phyloP scores from a whole-genome alignment of 2,329 filamentous ascomycete genomes.

The Fusarium nanum region DNA sequence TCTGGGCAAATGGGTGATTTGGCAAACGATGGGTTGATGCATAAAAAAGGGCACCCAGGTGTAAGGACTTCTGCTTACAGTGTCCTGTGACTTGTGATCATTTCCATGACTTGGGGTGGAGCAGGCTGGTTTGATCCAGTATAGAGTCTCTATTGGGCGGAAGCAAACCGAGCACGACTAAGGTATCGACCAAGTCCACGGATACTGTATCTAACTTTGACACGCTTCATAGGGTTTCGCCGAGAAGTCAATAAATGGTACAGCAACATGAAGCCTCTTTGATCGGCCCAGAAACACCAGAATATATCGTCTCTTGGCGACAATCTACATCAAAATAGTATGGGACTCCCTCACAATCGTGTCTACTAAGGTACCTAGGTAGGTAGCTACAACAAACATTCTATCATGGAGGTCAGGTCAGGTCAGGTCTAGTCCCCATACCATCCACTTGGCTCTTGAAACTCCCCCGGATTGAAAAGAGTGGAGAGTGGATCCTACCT shows the following conservation, averaged over 20 bases:
- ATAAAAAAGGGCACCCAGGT: conserved; percentile 4
- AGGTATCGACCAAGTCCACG: conserved; percentile 1
- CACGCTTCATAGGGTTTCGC: background rate
- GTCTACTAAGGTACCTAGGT: background rate
- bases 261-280: background rate
- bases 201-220: conserved; percentile 3
- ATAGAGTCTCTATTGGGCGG: conserved; percentile 2
- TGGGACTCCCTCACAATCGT: background rate
- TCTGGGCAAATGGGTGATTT: background rate
- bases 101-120: conserved; percentile 8
- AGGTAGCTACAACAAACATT: background rate
- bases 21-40: background rate
- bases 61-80: conserved; percentile 2
- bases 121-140: conserved; percentile 12
- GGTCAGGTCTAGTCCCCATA: conserved; percentile 2
- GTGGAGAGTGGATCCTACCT: conserved; percentile 19
- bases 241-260: background rate
- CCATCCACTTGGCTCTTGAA: conserved; percentile 2
- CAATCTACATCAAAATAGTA: background rate
- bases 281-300: background rate
- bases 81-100: conserved; percentile 5
- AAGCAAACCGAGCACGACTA: conserved; percentile 14
- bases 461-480: conserved; percentile 40
- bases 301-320: too few relatives aligned
- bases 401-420: background rate